Evolutionary conservation across 2,329 filamentous ascomycete species (phyloP).

Genomic region (Colletotrichum lentis): DNA sequence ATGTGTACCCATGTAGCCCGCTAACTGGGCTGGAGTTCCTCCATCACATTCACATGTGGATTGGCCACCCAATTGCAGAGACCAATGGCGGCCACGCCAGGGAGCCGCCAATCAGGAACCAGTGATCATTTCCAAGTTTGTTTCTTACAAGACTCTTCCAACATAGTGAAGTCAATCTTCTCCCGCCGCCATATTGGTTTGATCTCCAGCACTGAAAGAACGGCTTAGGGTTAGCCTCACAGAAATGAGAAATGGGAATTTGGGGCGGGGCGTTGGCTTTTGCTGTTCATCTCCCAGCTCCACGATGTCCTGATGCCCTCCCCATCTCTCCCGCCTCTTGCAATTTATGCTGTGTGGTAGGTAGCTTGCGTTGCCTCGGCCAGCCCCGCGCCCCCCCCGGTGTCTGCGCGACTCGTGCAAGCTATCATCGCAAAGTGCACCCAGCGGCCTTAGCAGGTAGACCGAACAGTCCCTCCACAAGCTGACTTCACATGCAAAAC

Average conservation of each 20-base stretch:
- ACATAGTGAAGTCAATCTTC: too few relatives aligned
- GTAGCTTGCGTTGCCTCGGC: background rate
- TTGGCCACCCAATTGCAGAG: background rate
- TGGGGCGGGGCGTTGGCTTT: background rate
- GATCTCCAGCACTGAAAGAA: slow-evolving; percentile 7
- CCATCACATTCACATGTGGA: background rate
- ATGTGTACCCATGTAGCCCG: background rate
- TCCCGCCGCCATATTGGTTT: slow-evolving; percentile 6
- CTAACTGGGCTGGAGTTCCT: background rate
- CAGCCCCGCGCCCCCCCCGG: background rate
- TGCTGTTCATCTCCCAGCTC: background rate
- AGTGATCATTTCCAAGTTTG: slow-evolving; percentile 14
- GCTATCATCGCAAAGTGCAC: background rate
- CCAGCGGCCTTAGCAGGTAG: background rate
- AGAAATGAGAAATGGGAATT: too few relatives aligned
- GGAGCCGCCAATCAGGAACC: slow-evolving; percentile 20
- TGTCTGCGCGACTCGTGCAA: background rate
- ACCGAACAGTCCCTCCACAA: background rate
- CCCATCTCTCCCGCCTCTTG: background rate
- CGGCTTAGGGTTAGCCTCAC: too few relatives aligned
- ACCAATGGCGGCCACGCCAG: background rate
- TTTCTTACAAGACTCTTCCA: background rate
- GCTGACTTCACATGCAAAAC: background rate
- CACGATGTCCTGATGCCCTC: background rate
- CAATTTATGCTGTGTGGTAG: background rate